Evolutionary conservation across 306 rosid species (phyloP).

Genomic region (Castanopsis chinensis): DNA sequence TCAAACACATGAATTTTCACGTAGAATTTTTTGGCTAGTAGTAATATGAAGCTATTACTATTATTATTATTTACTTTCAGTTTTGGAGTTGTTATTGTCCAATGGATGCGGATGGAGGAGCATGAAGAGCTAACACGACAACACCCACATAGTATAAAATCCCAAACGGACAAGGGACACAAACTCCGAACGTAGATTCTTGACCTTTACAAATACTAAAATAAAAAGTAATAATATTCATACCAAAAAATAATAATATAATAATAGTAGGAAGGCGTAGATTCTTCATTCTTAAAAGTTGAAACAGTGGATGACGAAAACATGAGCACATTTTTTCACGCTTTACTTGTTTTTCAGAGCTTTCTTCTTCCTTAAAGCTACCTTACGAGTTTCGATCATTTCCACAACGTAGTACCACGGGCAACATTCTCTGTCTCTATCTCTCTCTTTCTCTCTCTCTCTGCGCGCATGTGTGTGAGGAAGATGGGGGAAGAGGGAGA

Average conservation of each 20-base stretch:
- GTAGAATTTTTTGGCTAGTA: too few relatives aligned
- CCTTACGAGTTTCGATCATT: not conserved
- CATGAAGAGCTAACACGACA: not conserved
- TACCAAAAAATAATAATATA: not conserved
- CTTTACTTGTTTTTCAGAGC: not conserved
- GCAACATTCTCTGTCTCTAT: not conserved
- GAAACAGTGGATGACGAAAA: conserved; percentile 8
- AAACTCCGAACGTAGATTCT: not conserved
- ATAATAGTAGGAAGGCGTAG: not conserved
- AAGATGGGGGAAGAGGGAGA: conserved; percentile 51
- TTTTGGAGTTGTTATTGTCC: too few relatives aligned
- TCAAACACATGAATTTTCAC: too few relatives aligned
- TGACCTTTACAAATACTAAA: not conserved
- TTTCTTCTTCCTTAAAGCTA: not conserved
- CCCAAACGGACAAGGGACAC: not conserved
- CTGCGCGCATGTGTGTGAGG: not conserved
- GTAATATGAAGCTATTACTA: too few relatives aligned
- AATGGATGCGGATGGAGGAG: too few relatives aligned
- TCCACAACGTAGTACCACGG: not conserved
- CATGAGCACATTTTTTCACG: conserved; percentile 47
- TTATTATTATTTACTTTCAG: too few relatives aligned
- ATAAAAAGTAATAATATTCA: too few relatives aligned
- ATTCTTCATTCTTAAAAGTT: not conserved
- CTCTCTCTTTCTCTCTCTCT: not conserved
- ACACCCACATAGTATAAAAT: accelerated